Conservation (phyloP, 2,329 filamentous ascomycete genomes). For the Aspergillus tamarii region DNA sequence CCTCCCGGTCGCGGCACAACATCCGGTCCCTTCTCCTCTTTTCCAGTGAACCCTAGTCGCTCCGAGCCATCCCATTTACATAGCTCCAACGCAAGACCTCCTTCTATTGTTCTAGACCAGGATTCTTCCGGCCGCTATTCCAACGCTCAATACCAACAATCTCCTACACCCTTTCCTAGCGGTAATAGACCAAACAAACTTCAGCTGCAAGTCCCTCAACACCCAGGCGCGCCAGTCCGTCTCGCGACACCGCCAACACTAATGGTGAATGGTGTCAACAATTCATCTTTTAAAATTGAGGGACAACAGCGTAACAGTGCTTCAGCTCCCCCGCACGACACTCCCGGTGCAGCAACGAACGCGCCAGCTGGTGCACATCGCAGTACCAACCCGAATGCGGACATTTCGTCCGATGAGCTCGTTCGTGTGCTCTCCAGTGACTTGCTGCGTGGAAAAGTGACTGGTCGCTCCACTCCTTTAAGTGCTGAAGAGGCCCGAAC, state of each 20-base stretch:
- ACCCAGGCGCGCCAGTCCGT: constrained; percentile 44
- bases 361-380: constrained; percentile 13
- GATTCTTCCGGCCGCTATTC: constrained; percentile 29
- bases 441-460: constrained; percentile 34
- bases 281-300: constrained; percentile 22
- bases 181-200: constrained; percentile 40
- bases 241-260: constrained; percentile 48
- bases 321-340: constrained; percentile 8
- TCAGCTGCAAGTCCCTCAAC: constrained; percentile 48
- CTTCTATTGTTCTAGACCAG: constrained; percentile 49
- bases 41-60: constrained; percentile 63
- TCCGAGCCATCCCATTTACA: constrained; percentile 51
- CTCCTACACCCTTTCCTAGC: constrained; percentile 27
- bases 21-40: constrained; percentile 69
- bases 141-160: constrained; percentile 29
- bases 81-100: constrained; percentile 40
- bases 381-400: constrained; percentile 10
- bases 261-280: constrained; percentile 42
- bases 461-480: constrained; percentile 32
- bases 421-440: constrained; percentile 35
- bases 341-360: constrained; percentile 8
- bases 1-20: constrained; percentile 74
- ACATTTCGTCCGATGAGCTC: constrained; percentile 36
- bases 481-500: constrained; percentile 34
- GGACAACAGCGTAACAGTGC: constrained; percentile 22